Conservation (phyloP, 345 rosid species). For the Anastatica hierochuntica region DNA sequence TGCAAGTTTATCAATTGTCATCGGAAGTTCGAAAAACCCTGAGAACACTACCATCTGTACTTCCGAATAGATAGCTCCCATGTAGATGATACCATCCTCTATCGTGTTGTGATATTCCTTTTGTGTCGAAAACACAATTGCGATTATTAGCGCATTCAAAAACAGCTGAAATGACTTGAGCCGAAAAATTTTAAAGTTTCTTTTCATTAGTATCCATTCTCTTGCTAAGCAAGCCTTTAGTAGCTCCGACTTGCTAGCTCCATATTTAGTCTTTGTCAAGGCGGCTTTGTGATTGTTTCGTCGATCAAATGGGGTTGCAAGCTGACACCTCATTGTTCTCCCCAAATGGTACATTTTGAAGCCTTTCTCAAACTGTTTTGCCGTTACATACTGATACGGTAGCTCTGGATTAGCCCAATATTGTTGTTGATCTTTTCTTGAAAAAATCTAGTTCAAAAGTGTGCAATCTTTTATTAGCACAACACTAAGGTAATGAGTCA, state of each 20-base stretch:
- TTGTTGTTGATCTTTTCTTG: slow-evolving; percentile 62
- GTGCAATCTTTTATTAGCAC: background rate
- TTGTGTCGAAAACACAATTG: slow-evolving; percentile 13
- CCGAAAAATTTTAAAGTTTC: slow-evolving; percentile 41
- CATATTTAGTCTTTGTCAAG: slow-evolving; percentile 35
- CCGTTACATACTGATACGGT: slow-evolving; percentile 44
- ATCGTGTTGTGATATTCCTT: slow-evolving; percentile 8
- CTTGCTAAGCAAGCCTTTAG: slow-evolving; percentile 44
- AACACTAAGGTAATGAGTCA: background rate
- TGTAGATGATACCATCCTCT: slow-evolving; percentile 30
- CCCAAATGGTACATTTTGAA: slow-evolving; percentile 38
- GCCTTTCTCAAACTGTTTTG: slow-evolving; percentile 43
- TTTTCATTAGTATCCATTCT: slow-evolving; percentile 51
- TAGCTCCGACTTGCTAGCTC: slow-evolving; percentile 41
- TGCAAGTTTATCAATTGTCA: slow-evolving; percentile 66
- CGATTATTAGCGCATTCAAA: slow-evolving; percentile 5
- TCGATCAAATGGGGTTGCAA: slow-evolving; percentile 40
- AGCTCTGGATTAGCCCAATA: slow-evolving; percentile 43
- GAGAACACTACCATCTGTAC: slow-evolving; percentile 39
- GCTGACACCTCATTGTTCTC: slow-evolving; percentile 28
- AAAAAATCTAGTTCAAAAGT: slow-evolving; percentile 38
- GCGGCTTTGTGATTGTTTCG: slow-evolving; percentile 51
- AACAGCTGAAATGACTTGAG: slow-evolving; percentile 37
- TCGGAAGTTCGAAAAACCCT: slow-evolving; percentile 47
- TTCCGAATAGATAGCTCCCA: slow-evolving; percentile 48